Conservation (phyloP, 179 eudicot species). For the Spergularia azorica region DNA sequence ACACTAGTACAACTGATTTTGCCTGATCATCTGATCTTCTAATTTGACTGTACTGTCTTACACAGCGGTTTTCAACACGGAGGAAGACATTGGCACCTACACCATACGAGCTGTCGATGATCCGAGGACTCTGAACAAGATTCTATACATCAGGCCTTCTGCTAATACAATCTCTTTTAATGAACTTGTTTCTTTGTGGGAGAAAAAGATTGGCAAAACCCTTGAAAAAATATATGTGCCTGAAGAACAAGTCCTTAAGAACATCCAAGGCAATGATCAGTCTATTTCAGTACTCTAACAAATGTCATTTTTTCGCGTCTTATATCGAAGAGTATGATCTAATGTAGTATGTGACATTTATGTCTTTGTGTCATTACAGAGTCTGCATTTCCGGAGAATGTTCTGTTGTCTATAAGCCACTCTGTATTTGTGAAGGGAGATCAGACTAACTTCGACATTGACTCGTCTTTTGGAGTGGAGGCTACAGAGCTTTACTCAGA, state of each 20-base stretch:
- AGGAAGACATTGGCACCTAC: conserved; percentile 50
- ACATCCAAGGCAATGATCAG: conserved; percentile 36
- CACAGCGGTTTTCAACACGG: conserved; percentile 46
- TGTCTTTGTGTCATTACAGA: conserved; percentile 36
- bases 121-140: conserved; percentile 51
- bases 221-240: conserved; percentile 41
- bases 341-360: background rate
- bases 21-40: background rate
- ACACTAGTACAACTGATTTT: too few species aligned
- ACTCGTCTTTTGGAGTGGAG: conserved; percentile 68
- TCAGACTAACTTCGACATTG: conserved; percentile 62
- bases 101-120: conserved; percentile 52
- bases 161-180: conserved; percentile 44
- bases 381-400: conserved; percentile 44
- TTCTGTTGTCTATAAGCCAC: conserved; percentile 45
- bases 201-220: conserved; percentile 57
- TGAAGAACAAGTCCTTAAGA: conserved; percentile 52
- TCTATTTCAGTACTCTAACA: too few species aligned
- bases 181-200: conserved; percentile 59
- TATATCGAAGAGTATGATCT: too few species aligned
- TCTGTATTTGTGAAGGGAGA: conserved; percentile 67
- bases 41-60: background rate
- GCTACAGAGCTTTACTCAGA: conserved; percentile 73
- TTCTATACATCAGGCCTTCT: conserved; percentile 44
- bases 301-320: background rate